Evolutionary conservation across 139 green algal genomes (phyloP).

Genomic region (Ettlia oleoabundans): DNA sequence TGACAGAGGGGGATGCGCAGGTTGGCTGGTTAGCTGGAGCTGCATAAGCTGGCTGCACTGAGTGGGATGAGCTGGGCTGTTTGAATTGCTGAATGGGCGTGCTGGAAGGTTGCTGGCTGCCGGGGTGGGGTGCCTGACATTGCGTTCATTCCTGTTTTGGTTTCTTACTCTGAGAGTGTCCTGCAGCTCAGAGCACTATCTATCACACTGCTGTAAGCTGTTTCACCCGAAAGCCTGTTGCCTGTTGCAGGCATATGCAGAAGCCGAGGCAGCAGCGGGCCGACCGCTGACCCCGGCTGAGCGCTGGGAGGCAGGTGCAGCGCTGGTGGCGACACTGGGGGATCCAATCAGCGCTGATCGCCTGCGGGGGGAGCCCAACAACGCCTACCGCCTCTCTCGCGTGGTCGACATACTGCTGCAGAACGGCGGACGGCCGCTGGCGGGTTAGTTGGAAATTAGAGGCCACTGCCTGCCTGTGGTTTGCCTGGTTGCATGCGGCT

Average conservation of each 20-base stretch:
- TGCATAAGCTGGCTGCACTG: not conserved
- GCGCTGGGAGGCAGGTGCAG: constrained; percentile 68
- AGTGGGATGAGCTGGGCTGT: too few species aligned
- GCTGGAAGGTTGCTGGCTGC: too few species aligned
- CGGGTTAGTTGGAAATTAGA: not conserved
- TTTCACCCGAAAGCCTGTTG: not conserved
- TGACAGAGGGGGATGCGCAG: not conserved
- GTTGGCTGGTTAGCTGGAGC: too few species aligned
- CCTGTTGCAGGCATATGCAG: not conserved
- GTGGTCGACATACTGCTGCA: constrained; percentile 80
- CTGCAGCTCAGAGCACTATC: too few species aligned
- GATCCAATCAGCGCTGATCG: constrained; percentile 64
- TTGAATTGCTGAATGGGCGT: too few species aligned
- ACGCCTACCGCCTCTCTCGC: constrained; percentile 89
- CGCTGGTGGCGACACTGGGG: constrained; percentile 62
- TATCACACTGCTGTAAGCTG: too few species aligned
- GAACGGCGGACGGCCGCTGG: constrained; percentile 50
- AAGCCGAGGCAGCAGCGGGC: not conserved
- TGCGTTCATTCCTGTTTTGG: too few species aligned
- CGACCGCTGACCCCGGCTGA: constrained; percentile 35
- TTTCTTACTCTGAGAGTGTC: too few species aligned
- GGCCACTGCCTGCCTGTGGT: too few species aligned
- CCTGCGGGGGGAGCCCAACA: constrained; percentile 79
- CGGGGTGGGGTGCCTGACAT: too few species aligned
- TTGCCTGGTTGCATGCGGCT: not conserved